Evolutionary conservation across 371 early-diverging fungal genomes (phyloP).

Genomic region (Rhizopus arrhizus): DNA sequence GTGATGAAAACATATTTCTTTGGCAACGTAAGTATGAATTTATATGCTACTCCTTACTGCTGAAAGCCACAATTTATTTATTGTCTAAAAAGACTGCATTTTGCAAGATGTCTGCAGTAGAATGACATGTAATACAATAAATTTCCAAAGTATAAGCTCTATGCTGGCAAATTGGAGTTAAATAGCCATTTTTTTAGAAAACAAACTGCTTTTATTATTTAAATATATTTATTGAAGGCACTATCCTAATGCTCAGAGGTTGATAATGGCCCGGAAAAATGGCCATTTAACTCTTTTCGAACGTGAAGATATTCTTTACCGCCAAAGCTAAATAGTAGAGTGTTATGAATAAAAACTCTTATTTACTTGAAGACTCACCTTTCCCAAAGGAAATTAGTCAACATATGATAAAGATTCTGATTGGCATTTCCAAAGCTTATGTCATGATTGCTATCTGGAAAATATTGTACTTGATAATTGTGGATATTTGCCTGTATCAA

Average conservation of each 20-base stretch:
- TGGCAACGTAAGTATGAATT: neutral
- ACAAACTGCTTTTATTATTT: neutral
- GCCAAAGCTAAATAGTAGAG: slow-evolving; percentile 37
- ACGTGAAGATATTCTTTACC: slow-evolving; percentile 49
- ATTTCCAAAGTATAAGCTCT: too few relatives aligned
- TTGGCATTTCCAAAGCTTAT: slow-evolving; percentile 75
- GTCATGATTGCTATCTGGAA: slow-evolving; percentile 91
- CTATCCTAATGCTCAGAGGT: neutral
- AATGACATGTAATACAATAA: neutral
- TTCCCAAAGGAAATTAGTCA: slow-evolving; percentile 52
- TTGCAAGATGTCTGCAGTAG: neutral
- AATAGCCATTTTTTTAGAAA: neutral
- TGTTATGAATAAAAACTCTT: neutral
- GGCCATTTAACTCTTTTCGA: slow-evolving; percentile 41
- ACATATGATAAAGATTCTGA: slow-evolving; percentile 57
- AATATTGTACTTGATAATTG: slow-evolving; percentile 80
- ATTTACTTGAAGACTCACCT: slow-evolving; percentile 25
- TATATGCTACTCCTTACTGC: neutral
- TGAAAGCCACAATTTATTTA: neutral
- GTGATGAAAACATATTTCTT: neutral
- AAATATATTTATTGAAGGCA: neutral
- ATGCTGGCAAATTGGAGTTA: too few relatives aligned
- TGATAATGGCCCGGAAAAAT: slow-evolving; percentile 32
- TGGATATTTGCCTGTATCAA: slow-evolving; percentile 71
- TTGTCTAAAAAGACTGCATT: too few relatives aligned